These are phyloP conservation scores for Falciphora oryzae DNA, from an alignment of 2,329 filamentous ascomycete genomes.

Conservation along the genomic window DNA sequence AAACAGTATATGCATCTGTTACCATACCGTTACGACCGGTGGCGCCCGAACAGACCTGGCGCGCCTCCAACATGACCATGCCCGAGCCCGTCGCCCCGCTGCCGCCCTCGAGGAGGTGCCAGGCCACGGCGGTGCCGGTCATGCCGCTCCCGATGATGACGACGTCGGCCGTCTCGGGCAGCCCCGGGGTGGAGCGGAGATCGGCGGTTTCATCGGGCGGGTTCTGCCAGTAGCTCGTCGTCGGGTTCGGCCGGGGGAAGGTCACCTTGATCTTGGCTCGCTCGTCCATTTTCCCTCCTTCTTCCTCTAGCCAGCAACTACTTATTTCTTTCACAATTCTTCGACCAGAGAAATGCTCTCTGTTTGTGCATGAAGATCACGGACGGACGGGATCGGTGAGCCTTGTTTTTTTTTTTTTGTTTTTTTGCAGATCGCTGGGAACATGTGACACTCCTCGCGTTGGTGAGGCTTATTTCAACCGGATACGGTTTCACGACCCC, in stretches of 20 bases:
- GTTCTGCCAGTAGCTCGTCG: constrained; percentile 57
- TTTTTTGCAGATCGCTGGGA: no score
- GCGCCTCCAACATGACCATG: constrained; percentile 58
- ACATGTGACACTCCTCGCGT: neutral
- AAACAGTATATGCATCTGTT: neutral
- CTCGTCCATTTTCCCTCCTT: constrained; percentile 26
- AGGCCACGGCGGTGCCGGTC: constrained; percentile 54
- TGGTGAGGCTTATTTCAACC: neutral
- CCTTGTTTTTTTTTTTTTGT: no score
- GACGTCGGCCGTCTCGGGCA: constrained; percentile 50
- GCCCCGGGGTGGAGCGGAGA: constrained; percentile 40
- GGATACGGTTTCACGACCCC: neutral
- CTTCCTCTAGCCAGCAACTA: neutral
- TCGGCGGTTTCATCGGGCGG: constrained; percentile 42
- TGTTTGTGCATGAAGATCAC: neutral
- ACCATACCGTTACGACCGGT: constrained; percentile 50
- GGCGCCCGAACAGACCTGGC: constrained; percentile 60
- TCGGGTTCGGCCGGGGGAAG: constrained; percentile 46
- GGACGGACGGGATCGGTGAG: no score
- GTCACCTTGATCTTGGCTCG: constrained; percentile 31
- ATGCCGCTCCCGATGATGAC: constrained; percentile 62
- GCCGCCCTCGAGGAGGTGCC: constrained; percentile 36
- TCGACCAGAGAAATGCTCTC: neutral
- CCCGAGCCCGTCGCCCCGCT: no score
- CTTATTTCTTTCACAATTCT: neutral